Percentiles rank a stretch among this genome's conserved stretches.
These are phyloP conservation scores for Pichia sp. DNA, from an alignment of 1,139 yeast genomes.

Conservation along the genomic window DNA sequence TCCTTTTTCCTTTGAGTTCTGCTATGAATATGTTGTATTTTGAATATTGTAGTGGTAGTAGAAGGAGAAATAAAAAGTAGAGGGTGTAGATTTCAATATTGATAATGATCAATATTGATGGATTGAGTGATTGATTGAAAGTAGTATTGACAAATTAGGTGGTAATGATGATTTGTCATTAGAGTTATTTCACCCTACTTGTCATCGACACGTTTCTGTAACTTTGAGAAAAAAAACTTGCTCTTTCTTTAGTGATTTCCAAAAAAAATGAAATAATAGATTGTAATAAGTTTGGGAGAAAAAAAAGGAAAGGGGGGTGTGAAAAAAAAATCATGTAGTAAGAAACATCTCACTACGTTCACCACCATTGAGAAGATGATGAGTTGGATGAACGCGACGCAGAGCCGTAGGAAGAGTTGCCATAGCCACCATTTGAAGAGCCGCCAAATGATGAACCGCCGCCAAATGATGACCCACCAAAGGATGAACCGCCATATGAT, in stretches of 20 bases:
- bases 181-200: slow-evolving; percentile 3
- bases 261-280: slow-evolving; percentile 5
- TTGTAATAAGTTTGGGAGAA: background rate
- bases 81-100: background rate
- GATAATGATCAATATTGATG: background rate
- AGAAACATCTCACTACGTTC: slow-evolving; percentile 3
- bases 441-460: slow-evolving; percentile 3
- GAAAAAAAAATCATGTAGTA: too few species aligned
- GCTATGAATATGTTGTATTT: slow-evolving; percentile 8
- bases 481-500: slow-evolving; percentile 14
- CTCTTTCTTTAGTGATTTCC: slow-evolving; percentile 10
- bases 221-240: slow-evolving; percentile 1
- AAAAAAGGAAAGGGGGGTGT: background rate
- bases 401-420: background rate
- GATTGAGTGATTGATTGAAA: background rate
- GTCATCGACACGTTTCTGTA: slow-evolving; percentile 9
- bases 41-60: background rate
- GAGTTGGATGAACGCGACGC: slow-evolving; percentile 18
- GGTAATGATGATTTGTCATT: background rate
- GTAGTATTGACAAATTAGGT: background rate
- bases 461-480: slow-evolving; percentile 19
- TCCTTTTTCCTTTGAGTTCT: slow-evolving; percentile 3
- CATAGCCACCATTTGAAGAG: background rate
- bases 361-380: slow-evolving; percentile 27
- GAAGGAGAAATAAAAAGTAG: background rate